Evolutionary conservation across 2,329 filamentous ascomycete species (phyloP), one percentile per base, ranked within the genome.

Genomic region (Colletotrichum scovillei): DNA sequence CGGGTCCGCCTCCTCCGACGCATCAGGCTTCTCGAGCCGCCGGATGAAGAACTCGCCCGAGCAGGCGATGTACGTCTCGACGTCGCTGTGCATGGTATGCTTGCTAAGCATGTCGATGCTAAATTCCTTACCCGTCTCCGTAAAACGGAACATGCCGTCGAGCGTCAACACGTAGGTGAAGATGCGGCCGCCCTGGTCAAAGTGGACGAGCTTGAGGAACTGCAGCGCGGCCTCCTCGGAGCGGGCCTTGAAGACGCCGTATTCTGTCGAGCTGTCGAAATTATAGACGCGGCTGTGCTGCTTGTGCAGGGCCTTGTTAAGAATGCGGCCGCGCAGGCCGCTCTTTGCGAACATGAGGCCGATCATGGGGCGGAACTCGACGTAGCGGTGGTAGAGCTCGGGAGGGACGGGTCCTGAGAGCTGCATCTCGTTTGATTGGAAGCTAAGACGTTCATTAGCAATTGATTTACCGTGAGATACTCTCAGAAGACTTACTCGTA

Each of bases 61-160:
- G 80, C 92, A 98, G 26, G 95, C 96, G 75, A 98, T 94, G 81
- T 98, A 98, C 2, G 94, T 93, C 46, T 92, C 93, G 1, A 98
- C 95, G 81, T 98, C 92, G 76, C 94, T 96, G 84, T 98, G 96
- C 95, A 98, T 98, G 53, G 95, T 97, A 82, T 98, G 96, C 81
- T 98, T 98, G 82, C 92, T 95, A 78, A 98, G 84, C 81, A 98
- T 87, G 83, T 98, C 96, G 78, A 98, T 95, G 65, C 95, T 95
- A 73, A 98, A 98, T 78, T 98, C 95, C 78, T 97, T 97, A 35
- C 96, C 96, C 0, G 96, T 98, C 82, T 98, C 96, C 1, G 96
- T 98, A 83, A 98, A 98, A 58, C 95, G 92, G 79, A 97, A 90
- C 66, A 96, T 88, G 5, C 93, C 93, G 79, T 98, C 96, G 7